phyloP scores from a whole-genome alignment of 2,329 filamentous ascomycete genomes.

The Lachnellula suecica region DNA sequence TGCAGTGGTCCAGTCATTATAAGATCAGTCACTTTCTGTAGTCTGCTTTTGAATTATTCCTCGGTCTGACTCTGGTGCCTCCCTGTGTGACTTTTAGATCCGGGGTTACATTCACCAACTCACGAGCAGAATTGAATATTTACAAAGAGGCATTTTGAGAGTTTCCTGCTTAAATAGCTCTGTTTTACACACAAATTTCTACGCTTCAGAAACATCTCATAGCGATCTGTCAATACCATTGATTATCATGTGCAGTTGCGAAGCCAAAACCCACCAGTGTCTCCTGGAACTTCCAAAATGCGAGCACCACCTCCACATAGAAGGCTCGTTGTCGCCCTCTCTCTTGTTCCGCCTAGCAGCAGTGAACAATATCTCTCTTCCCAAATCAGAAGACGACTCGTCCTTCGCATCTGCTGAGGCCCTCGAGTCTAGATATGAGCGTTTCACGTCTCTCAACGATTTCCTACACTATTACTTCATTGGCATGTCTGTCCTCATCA shows the following conservation, averaged over 20 bases:
- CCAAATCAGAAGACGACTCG: conserved; percentile 52
- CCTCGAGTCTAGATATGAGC: conserved; percentile 62
- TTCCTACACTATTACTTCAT: conserved; percentile 80
- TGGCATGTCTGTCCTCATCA: conserved; percentile 68
- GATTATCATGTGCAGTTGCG: conserved; percentile 30
- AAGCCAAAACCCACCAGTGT: conserved; percentile 42
- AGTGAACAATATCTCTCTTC: conserved; percentile 64
- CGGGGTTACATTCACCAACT: too few species aligned
- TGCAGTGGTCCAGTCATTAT: too few species aligned
- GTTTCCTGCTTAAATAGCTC: too few species aligned
- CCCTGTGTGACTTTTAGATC: too few species aligned
- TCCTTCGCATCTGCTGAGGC: conserved; percentile 61
- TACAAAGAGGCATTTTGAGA: too few species aligned
- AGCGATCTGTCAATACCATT: too few species aligned
- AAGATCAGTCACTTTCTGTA: too few species aligned
- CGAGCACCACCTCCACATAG: conserved; percentile 80
- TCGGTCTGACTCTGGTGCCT: too few species aligned
- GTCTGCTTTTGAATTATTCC: too few species aligned
- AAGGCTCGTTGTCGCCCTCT: conserved; percentile 69
- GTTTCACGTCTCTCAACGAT: conserved; percentile 71
- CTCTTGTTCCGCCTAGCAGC: conserved; percentile 69
- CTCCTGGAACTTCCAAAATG: conserved; percentile 71
- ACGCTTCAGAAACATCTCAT: neutral
- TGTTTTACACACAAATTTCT: too few species aligned
- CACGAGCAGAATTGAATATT: too few species aligned